These are phyloP conservation scores for Mortierella sp. DNA, from an alignment of 371 early-diverging fungal species.

Conservation along the genomic window DNA sequence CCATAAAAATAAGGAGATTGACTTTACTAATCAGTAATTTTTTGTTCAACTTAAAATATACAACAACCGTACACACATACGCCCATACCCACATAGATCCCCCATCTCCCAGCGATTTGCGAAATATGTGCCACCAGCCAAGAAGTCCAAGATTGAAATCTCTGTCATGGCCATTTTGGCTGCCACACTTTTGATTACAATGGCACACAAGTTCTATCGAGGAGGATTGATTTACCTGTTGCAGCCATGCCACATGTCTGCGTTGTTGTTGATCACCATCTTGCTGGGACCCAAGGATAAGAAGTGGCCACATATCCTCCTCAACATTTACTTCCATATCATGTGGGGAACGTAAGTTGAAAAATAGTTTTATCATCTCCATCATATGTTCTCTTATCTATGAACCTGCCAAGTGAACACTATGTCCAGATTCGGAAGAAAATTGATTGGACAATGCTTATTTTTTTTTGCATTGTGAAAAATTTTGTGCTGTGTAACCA, in stretches of 20 bases:
- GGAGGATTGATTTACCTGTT: conserved; percentile 66
- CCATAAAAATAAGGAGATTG: not conserved
- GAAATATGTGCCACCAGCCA: conserved; percentile 28
- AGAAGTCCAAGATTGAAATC: conserved; percentile 59
- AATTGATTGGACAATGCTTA: not conserved
- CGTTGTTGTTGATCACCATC: conserved; percentile 63
- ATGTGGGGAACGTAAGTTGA: conserved; percentile 68
- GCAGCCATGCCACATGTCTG: conserved; percentile 77
- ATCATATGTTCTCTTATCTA: not conserved
- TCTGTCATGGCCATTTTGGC: conserved; percentile 57
- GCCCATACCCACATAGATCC: conserved; percentile 23
- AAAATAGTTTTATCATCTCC: not conserved
- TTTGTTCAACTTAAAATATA: conserved; percentile 16
- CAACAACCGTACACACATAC: no score
- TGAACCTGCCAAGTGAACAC: not conserved
- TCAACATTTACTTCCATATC: conserved; percentile 74
- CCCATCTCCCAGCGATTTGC: conserved; percentile 43
- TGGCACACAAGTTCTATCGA: conserved; percentile 63
- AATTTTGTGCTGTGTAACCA: no score
- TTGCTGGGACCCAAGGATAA: conserved; percentile 61
- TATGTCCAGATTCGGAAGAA: not conserved
- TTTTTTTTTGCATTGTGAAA: conserved; percentile 3
- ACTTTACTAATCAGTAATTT: not conserved
- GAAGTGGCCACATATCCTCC: conserved; percentile 62
- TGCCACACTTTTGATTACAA: conserved; percentile 60